Evolutionary conservation across 2,329 filamentous ascomycete genomes (phyloP), one percentile per base, ranked within the genome.

Genomic region (Aureobasidium namibiae): DNA sequence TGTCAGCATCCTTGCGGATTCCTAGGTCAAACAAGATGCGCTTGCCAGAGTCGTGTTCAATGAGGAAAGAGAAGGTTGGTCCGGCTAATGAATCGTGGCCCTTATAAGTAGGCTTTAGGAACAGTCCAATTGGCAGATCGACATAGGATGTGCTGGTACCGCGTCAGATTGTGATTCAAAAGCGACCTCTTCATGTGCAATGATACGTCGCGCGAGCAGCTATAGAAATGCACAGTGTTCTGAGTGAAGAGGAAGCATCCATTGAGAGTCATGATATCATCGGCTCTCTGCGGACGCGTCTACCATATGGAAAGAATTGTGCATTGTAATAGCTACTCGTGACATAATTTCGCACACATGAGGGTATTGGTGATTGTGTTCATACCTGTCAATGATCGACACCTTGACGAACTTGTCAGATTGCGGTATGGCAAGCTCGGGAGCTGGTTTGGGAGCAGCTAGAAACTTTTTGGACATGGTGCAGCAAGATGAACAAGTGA

Each of bases 1-100:
- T 75, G 18, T 76, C 63, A 63, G 67, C 75, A 63, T 82, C 76
- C 63, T 78, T 78, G 5, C 74, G 70, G 6, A 76, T 69, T 1
- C 75, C 76, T 0, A 80, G 70, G 60, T 80, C 78, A 62, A 78
- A 80, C 3, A 80, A 65, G 1, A 78, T 64, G 23, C 70, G 71
- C 42, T 73, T 71, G 6, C 69, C 70, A 1, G 72, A 71, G 0
- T 72, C 68, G 58, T 81, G 78, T 57, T 78, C 72, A 56, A 82
- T 75, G 1, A 80, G 68, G 64, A 81, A 82, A 3, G 74, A 74
- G 65, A 73, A 75, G 1, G 74, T 70, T 2, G 77, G 77, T 29
- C 70, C 71, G 7, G 66, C 64, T 16, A 77, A 67, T 14, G 69
- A 61, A 1, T 68, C 67, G 26, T 71, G 68, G 21, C 73, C 75